Evolutionary conservation across 805 yeast genomes (phyloP).

Genomic region (Saccharomycopsis fermentans): DNA sequence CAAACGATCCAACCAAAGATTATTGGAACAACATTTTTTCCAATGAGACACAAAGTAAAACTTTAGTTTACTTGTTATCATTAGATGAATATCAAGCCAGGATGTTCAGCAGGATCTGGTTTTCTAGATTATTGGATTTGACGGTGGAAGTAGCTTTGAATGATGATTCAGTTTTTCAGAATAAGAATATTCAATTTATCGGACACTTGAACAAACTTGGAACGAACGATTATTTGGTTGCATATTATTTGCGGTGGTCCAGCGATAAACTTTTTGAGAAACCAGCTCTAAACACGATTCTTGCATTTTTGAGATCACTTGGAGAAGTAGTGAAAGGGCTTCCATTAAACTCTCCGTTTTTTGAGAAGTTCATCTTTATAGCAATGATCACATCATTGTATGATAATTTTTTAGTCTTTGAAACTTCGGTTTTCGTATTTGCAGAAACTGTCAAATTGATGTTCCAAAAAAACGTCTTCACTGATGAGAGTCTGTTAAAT

Average conservation of each 20-base stretch:
- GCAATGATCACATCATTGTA: not conserved
- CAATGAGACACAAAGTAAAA: not conserved
- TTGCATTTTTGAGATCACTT: conserved; percentile 2
- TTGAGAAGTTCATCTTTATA: not conserved
- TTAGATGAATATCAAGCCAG: conserved; percentile 5
- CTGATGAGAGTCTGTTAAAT: not conserved
- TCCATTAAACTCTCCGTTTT: not conserved
- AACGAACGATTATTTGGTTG: conserved; percentile 2
- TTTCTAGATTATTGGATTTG: not conserved
- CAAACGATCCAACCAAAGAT: conserved; percentile 3
- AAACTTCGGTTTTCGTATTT: not conserved
- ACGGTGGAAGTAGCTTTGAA: not conserved
- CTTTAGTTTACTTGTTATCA: not conserved
- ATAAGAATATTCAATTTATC: conserved; percentile 5
- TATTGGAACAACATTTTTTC: not conserved
- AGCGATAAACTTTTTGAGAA: not conserved
- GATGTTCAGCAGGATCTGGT: conserved; percentile 1
- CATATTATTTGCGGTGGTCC: not conserved
- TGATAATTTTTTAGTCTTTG: conserved; percentile 7
- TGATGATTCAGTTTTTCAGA: conserved; percentile 10
- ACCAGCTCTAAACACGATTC: not conserved
- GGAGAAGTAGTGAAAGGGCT: conserved; percentile 8
- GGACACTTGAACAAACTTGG: conserved; percentile 9
- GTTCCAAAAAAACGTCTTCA: not conserved
- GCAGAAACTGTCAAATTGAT: not conserved